Evolutionary conservation across 2,329 filamentous ascomycete species (phyloP), one percentile per base, ranked within the genome.

Genomic region (Fusarium graminum): DNA sequence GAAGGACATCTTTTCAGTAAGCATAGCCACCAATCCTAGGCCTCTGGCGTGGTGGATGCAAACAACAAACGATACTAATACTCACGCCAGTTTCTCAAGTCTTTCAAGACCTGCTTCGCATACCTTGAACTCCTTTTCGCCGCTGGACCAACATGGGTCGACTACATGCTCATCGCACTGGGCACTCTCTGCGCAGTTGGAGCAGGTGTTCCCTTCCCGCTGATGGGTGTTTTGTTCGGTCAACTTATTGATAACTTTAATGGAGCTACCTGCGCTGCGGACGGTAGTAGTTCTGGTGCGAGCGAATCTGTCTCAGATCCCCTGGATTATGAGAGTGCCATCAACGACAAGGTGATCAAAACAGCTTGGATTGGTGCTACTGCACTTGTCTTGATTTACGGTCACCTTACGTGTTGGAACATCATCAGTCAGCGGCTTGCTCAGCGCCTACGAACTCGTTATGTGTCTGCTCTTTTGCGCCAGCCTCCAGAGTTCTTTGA

Each of bases 401-500:
- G 82, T 43, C 86, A 91, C 72, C 80, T 88, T 30, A 80, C 85
- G 8, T 90, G 85, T 70, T 91, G 88, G 88, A 87, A 82, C 65
- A 78, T 91, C 67, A 82, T 84, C 64, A 88, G 88, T 52, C 86
- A 88, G 66, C 84, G 88, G 3, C 79, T 92, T 7, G 85, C 87
- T 42, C 86, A 88, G 67, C 82, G 88, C 26, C 77, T 91, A 36
- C 83, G 89, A 44, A 85, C 87, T 60, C 80, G 77, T 28, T 90
- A 90, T 67, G 80, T 91, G 17, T 77, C 80, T 12, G 82, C 81
- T 25, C 74, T 90, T 12, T 77, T 91, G 17, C 80, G 82, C 45
- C 87, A 90, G 70, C 87, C 89, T 42, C 82, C 87, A 3, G 80
- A 85, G 12, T 90, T 86, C 73, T 90, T 90, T 71, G 88, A 90